A percentile compares a stretch with the other conserved stretches of the same genome.
phyloP scores from a whole-genome alignment of 352 stramenopile genomes.

The Phytopythium oedochilum region DNA sequence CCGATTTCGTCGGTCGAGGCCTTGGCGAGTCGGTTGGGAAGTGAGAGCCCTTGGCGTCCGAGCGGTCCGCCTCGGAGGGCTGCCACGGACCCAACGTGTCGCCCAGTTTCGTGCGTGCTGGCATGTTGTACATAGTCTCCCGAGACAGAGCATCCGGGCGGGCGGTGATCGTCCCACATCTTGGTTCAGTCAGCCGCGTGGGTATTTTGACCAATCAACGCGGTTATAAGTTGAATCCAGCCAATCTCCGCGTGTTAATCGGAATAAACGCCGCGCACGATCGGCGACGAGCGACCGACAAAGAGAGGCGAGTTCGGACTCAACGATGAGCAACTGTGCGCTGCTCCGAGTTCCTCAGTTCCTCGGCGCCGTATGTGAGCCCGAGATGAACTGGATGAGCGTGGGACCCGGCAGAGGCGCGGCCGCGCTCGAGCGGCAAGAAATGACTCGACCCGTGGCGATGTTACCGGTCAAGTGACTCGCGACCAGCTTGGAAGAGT shows the following conservation, averaged over 20 bases:
- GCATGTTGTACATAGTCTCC: too few species aligned
- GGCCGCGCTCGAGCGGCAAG: not conserved
- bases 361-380: too few species aligned
- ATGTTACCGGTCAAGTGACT: too few species aligned
- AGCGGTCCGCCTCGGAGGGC: too few species aligned
- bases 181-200: not conserved
- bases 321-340: too few species aligned
- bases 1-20: too few species aligned
- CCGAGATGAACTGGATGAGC: constrained; percentile 1
- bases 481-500: too few species aligned
- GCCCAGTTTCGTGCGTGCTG: not conserved
- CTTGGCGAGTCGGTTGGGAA: not conserved
- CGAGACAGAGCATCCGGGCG: too few species aligned
- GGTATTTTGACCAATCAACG: not conserved
- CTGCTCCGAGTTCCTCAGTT: too few species aligned
- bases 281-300: not conserved
- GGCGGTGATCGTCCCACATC: not conserved
- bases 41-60: too few species aligned
- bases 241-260: not conserved
- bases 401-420: not conserved
- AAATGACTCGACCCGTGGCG: too few species aligned
- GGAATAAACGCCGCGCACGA: not conserved
- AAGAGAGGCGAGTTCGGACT: too few species aligned
- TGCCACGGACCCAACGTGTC: not conserved
- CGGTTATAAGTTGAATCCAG: not conserved